Conservation (phyloP, 2,329 filamentous ascomycete species). For the Macroventuria anomochaeta region DNA sequence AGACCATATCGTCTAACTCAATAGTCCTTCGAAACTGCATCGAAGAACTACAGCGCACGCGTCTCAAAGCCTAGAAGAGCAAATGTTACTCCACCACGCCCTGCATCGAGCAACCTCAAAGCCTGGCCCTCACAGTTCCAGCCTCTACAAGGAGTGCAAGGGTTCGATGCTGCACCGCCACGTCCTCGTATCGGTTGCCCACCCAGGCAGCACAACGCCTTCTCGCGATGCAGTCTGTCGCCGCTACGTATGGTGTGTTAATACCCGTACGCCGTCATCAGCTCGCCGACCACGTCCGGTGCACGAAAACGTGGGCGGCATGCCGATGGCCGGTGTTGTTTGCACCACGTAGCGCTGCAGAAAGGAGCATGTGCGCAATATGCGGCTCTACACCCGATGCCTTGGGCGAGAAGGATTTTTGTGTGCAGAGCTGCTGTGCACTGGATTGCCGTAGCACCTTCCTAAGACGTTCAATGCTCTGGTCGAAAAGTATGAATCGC, state of each 20-base stretch:
- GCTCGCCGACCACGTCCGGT: background rate
- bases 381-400: slow-evolving; percentile 6
- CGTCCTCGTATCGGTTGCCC: background rate
- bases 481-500: background rate
- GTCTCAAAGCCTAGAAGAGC: background rate
- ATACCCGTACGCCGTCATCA: background rate
- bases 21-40: background rate
- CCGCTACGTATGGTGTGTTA: background rate
- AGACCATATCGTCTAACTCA: background rate
- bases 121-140: slow-evolving; percentile 10
- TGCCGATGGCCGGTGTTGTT: background rate
- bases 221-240: background rate
- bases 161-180: slow-evolving; percentile 4
- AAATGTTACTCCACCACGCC: slow-evolving; percentile 1
- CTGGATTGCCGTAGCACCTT: slow-evolving; percentile 1
- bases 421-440: background rate
- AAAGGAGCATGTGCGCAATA: slow-evolving; percentile 8
- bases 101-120: slow-evolving; percentile 2
- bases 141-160: background rate
- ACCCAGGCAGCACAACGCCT: background rate
- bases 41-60: background rate
- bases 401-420: background rate
- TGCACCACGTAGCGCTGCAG: slow-evolving; percentile 8
- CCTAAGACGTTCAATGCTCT: background rate
- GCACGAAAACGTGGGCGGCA: slow-evolving; percentile 7